phyloP scores from a whole-genome alignment of 2,329 filamentous ascomycete genomes.

The Ramularia endophylla region DNA sequence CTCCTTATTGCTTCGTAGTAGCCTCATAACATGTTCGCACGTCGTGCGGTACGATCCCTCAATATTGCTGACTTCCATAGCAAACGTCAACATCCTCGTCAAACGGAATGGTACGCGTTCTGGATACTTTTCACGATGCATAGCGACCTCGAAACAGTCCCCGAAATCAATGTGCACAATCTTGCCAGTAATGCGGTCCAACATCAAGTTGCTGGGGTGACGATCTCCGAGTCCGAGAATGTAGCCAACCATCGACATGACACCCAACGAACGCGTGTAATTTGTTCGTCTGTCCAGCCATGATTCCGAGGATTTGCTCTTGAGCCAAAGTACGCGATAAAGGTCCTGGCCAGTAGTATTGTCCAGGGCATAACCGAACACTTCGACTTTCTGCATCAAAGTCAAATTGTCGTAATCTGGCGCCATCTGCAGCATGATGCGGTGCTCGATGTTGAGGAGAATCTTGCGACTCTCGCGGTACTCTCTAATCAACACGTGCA shows the following conservation, averaged over 20 bases:
- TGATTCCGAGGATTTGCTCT: slow-evolving; percentile 95
- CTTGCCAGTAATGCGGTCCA: slow-evolving; percentile 92
- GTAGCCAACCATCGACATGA: slow-evolving; percentile 99
- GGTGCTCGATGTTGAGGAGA: slow-evolving; percentile 95
- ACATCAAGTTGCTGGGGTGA: slow-evolving; percentile 96
- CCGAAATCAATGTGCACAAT: slow-evolving; percentile 99
- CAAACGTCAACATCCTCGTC: slow-evolving; percentile 97
- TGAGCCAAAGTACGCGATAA: slow-evolving; percentile 96
- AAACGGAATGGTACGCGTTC: slow-evolving; percentile 96
- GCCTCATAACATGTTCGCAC: slow-evolving; percentile 97
- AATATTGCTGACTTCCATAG: slow-evolving; percentile 99
- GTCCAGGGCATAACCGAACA: slow-evolving; percentile 97
- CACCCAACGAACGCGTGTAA: slow-evolving; percentile 91
- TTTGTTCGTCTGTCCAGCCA: slow-evolving; percentile 99
- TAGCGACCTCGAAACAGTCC: slow-evolving; percentile 98
- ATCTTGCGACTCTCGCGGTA: slow-evolving; percentile 98
- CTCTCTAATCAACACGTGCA: slow-evolving; percentile 94
- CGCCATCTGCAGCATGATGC: slow-evolving; percentile 99
- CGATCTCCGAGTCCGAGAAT: slow-evolving; percentile 94
- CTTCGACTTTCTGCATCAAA: slow-evolving; percentile 99
- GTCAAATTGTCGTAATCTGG: slow-evolving; percentile 98
- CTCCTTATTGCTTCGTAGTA: slow-evolving; percentile 94
- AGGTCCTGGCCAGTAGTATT: slow-evolving; percentile 99
- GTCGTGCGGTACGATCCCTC: slow-evolving; percentile 98
- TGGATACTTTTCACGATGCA: slow-evolving; percentile 99